Percentiles rank a stretch among this genome's conserved stretches.
Conservation (phyloP, 805 yeast species). For the Candida yuanshanica region DNA sequence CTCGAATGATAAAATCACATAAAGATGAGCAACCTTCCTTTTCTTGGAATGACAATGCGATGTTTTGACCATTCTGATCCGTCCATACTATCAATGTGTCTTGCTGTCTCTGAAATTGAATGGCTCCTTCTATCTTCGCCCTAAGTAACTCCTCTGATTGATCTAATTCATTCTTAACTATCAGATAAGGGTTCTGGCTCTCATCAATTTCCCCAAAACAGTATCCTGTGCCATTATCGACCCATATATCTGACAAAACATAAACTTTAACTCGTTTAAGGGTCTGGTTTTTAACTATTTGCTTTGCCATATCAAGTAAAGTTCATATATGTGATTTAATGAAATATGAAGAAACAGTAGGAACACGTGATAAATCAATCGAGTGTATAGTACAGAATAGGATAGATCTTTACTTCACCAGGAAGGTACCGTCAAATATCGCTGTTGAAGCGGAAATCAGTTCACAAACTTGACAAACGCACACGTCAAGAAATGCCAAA, state of each 20-base stretch:
- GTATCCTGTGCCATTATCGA: slow-evolving; percentile 88
- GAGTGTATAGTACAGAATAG: not conserved
- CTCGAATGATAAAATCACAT: slow-evolving; percentile 72
- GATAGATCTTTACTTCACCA: not conserved
- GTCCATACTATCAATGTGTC: slow-evolving; percentile 95
- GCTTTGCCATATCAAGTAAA: not conserved
- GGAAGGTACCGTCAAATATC: too few relatives aligned
- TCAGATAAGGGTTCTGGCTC: slow-evolving; percentile 45
- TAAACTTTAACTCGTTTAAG: slow-evolving; percentile 92
- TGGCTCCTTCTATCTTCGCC: slow-evolving; percentile 64
- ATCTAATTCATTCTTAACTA: slow-evolving; percentile 68
- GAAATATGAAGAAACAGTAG: not conserved
- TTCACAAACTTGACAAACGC: not conserved
- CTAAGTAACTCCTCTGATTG: slow-evolving; percentile 53
- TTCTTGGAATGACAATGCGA: slow-evolving; percentile 90
- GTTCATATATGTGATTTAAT: not conserved
- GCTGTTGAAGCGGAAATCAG: too few relatives aligned
- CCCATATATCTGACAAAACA: slow-evolving; percentile 77
- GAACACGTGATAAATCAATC: not conserved
- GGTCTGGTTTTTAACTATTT: slow-evolving; percentile 13
- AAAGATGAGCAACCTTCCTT: slow-evolving; percentile 80
- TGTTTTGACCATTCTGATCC: slow-evolving; percentile 61
- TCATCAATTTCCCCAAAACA: slow-evolving; percentile 61
- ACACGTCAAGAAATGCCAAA: not conserved
- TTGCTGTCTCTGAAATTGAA: slow-evolving; percentile 88